phyloP scores from a whole-genome alignment of 164 flowering plant genomes.

The Magnolia officinalis region DNA sequence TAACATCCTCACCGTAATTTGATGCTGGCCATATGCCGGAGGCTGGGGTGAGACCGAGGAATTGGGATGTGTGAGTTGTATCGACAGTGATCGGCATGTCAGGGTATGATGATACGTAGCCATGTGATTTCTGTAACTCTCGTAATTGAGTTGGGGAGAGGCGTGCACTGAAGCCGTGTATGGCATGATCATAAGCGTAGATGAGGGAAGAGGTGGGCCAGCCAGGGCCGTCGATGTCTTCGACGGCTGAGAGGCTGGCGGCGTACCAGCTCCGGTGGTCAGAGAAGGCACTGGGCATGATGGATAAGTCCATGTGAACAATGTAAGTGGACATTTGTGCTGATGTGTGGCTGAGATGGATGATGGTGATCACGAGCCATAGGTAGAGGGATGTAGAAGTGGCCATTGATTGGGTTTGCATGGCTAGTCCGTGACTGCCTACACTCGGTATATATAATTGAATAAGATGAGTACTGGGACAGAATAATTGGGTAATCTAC shows the following conservation, averaged over 20 bases:
- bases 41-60: constrained; percentile 41
- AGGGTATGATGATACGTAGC: constrained; percentile 36
- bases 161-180: constrained; percentile 61
- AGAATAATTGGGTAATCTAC: background rate
- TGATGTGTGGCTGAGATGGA: constrained; percentile 5
- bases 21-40: constrained; percentile 51
- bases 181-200: constrained; percentile 42
- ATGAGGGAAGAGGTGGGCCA: constrained; percentile 26
- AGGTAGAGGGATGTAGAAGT: constrained; percentile 8
- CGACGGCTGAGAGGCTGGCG: constrained; percentile 24
- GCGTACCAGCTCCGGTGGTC: constrained; percentile 52
- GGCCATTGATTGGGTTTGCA: constrained; percentile 20
- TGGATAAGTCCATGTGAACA: constrained; percentile 58
- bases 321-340: constrained; percentile 39
- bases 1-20: constrained; percentile 45
- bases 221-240: background rate
- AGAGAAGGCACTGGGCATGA: constrained; percentile 59
- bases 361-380: constrained; percentile 14
- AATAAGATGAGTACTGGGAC: background rate
- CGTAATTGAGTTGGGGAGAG: constrained; percentile 43
- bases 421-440: background rate
- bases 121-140: constrained; percentile 35
- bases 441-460: background rate
- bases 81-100: constrained; percentile 39
- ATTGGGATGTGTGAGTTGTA: constrained; percentile 55